These are phyloP conservation scores for Trapa bicornis DNA, from an alignment of 345 rosid species.

Conservation along the genomic window DNA sequence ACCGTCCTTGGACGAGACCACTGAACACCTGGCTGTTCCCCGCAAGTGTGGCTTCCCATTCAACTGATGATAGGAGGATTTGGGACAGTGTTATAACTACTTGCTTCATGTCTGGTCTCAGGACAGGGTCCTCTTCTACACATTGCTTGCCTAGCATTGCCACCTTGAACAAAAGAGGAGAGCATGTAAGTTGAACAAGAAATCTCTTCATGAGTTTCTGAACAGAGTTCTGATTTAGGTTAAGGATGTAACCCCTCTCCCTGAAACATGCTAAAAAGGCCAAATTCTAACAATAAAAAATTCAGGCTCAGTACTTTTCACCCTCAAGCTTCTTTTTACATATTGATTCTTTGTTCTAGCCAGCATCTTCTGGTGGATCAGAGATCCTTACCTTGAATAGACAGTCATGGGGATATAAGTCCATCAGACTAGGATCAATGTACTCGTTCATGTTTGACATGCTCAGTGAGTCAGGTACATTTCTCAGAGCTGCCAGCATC, in stretches of 20 bases:
- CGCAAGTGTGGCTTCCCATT: constrained; percentile 99
- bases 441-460: constrained; percentile 63
- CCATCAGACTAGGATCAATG: constrained; percentile 69
- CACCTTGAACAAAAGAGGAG: constrained; percentile 24
- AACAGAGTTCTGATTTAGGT: not conserved
- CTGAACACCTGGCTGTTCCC: constrained; percentile 96
- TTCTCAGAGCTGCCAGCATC: constrained; percentile 70
- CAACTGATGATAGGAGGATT: constrained; percentile 75
- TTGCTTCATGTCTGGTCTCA: constrained; percentile 96
- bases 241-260: not conserved
- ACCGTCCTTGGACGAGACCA: constrained; percentile 96
- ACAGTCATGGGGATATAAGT: constrained; percentile 89
- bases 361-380: not conserved
- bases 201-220: not conserved
- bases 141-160: constrained; percentile 92
- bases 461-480: constrained; percentile 56
- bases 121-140: constrained; percentile 75
- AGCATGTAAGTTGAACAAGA: constrained; percentile 1
- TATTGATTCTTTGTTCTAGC: not conserved
- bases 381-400: constrained; percentile 57
- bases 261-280: not conserved
- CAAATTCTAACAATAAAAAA: not conserved
- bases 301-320: not conserved
- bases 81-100: constrained; percentile 80
- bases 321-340: not conserved